Percentiles rank a stretch among this genome's conserved stretches.
Evolutionary conservation across 2,329 filamentous ascomycete species (phyloP).

Genomic region (Pseudogymnoascus pannorum): DNA sequence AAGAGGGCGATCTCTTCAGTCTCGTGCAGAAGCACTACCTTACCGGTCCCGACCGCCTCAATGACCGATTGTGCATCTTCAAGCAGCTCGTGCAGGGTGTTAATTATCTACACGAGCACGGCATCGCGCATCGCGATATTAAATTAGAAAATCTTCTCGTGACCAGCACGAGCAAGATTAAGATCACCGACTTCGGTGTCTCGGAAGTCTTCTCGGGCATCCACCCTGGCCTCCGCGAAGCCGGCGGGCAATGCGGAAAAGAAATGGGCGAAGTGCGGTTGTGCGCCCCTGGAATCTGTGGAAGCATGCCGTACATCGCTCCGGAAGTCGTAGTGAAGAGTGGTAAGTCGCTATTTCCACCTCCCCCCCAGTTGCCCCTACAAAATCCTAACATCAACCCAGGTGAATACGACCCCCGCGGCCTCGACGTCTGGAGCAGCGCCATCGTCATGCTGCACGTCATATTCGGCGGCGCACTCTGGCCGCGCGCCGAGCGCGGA

Average conservation of each 20-base stretch:
- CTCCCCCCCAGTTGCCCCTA: neutral
- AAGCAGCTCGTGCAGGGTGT: constrained; percentile 82
- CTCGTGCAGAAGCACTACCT: constrained; percentile 68
- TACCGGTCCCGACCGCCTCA: constrained; percentile 51
- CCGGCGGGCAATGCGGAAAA: constrained; percentile 65
- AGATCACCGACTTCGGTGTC: constrained; percentile 88
- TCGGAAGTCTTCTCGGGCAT: constrained; percentile 78
- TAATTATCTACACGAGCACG: constrained; percentile 71
- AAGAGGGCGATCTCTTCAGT: constrained; percentile 70
- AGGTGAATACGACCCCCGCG: constrained; percentile 63
- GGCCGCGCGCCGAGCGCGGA: constrained; percentile 57
- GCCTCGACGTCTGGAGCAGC: constrained; percentile 79
- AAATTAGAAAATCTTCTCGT: constrained; percentile 84
- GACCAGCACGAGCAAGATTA: constrained; percentile 70
- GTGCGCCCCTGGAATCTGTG: constrained; percentile 74
- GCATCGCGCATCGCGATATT: constrained; percentile 85
- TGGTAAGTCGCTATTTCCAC: constrained; percentile 34
- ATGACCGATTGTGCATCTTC: constrained; percentile 76
- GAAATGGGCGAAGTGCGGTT: constrained; percentile 64
- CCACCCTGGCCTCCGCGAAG: constrained; percentile 68
- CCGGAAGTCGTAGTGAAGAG: constrained; percentile 73
- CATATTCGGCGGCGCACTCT: constrained; percentile 64
- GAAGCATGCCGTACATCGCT: constrained; percentile 78
- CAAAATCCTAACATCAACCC: constrained; percentile 13
- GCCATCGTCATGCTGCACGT: constrained; percentile 78